Evolutionary conservation across 2,329 filamentous ascomycete genomes (phyloP).

Genomic region (Herpomyces periplanetae): DNA sequence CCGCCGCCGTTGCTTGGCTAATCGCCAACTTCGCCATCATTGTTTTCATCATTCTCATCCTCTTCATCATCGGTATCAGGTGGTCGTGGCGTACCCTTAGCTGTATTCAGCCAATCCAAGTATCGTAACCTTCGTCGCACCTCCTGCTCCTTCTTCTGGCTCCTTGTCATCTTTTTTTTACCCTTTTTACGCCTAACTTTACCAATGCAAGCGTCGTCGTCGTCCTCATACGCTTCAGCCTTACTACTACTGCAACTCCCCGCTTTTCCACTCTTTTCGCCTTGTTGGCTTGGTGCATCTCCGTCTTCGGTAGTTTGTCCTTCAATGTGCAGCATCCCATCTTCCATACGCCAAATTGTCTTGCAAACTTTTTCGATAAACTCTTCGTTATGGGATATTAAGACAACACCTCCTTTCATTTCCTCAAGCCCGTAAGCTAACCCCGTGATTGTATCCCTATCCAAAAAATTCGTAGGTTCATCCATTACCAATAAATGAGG

Average conservation of each 20-base stretch:
- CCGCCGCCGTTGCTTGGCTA: no score
- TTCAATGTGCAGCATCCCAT: constrained; percentile 56
- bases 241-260: constrained; percentile 13
- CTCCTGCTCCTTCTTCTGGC: constrained; percentile 75
- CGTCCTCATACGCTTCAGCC: neutral
- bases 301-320: constrained; percentile 26
- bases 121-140: constrained; percentile 52
- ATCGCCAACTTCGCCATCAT: no score
- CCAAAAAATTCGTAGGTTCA: constrained; percentile 96
- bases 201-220: constrained; percentile 10
- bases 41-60: no score
- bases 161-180: constrained; percentile 97
- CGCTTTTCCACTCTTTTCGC: constrained; percentile 16
- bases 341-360: constrained; percentile 78
- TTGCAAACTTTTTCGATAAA: constrained; percentile 82
- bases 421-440: constrained; percentile 90
- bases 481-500: constrained; percentile 85
- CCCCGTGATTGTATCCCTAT: constrained; percentile 81
- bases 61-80: constrained; percentile 40
- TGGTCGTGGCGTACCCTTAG: constrained; percentile 38
- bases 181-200: constrained; percentile 61
- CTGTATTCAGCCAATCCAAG: constrained; percentile 14
- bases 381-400: constrained; percentile 98
- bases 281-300: constrained; percentile 17
- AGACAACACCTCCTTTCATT: constrained; percentile 89